Evolutionary conservation across 441 rosid species (phyloP), one percentile per base, ranked within the genome.

Genomic region (Populus hybrid): DNA sequence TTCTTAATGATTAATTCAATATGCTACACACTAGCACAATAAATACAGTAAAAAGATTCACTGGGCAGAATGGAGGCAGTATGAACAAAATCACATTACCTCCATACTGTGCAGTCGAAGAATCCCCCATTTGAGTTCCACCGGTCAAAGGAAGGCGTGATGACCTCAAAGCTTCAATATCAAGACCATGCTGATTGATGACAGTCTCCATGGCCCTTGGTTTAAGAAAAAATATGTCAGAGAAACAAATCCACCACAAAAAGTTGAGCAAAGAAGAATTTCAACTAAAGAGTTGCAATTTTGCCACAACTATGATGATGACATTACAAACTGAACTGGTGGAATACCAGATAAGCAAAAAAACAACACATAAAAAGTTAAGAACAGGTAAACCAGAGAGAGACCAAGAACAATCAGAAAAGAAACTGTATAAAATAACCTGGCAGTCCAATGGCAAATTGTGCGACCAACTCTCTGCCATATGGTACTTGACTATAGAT

Each of bases 191-290:
- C 78, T 88, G 98, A 85, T 82, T 97, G 77, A 94, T 90, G 46
- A 97, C 99, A 79, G 99, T 97, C 87, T 94, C 99, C 99, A 97
- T 97, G 71, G 99, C 99, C 94, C 99, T 97, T 84, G 50, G 67
- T 77, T 64, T 79, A 76, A 73, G 72, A 38, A 84, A 80, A 82
- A 80, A 69, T n/a, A 67, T 30, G 75, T 84, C 76, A 90, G 84
- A 71, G 71, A 73, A 69, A 81, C 20, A 0, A 63, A 72, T 40
- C 66, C 66, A 67, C 14, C 2, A 70, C 46, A 66, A 34, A 34
- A 72, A 68, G 24, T 64, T 12, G 63, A 36, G 24, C 26, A 75
- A 70, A 79, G 59, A n/a, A 78, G 64, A 67, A 11, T 16, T 1
- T 21, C 74, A 21, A 67, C 32, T 42, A 10, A 10, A 63, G 26